These are phyloP conservation scores for Boeremia lycopersici DNA, from an alignment of 2,329 filamentous ascomycete genomes.

Conservation along the genomic window DNA sequence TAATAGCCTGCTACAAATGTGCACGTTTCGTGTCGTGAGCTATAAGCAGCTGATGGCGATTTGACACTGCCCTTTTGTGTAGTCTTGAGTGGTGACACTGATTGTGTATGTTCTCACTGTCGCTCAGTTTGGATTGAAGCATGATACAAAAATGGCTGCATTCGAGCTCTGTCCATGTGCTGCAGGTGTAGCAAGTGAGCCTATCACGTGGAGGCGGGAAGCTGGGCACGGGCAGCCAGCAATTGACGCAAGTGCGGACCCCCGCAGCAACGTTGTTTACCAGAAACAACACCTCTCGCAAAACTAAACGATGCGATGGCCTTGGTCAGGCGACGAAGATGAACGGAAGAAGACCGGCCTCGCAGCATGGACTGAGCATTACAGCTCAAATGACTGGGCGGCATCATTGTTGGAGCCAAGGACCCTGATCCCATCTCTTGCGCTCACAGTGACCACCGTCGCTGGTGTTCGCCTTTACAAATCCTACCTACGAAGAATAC, in stretches of 20 bases:
- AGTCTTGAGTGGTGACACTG: no score
- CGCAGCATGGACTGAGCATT: slow-evolving; percentile 50
- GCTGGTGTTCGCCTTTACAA: slow-evolving; percentile 66
- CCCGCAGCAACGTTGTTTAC: slow-evolving; percentile 16
- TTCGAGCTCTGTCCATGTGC: background rate
- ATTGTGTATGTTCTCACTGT: no score
- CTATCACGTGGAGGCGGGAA: slow-evolving; percentile 7
- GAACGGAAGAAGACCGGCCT: slow-evolving; percentile 42
- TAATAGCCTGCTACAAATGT: no score
- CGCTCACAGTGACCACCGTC: slow-evolving; percentile 63
- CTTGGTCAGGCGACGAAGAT: slow-evolving; percentile 45
- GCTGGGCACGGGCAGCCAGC: slow-evolving; percentile 1
- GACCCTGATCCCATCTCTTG: slow-evolving; percentile 60
- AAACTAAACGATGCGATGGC: slow-evolving; percentile 50
- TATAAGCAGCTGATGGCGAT: no score
- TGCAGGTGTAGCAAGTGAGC: background rate
- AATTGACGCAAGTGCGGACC: slow-evolving; percentile 15
- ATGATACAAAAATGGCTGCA: no score
- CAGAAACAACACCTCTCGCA: slow-evolving; percentile 26
- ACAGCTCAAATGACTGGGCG: slow-evolving; percentile 54
- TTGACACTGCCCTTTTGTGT: no score
- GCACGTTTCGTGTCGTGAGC: no score
- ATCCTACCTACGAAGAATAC: slow-evolving; percentile 80
- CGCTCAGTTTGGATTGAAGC: no score
- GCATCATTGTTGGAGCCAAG: slow-evolving; percentile 62